Evolutionary conservation across 73 alveolate species (phyloP).

Genomic region (Paramecium sexaurelia): DNA sequence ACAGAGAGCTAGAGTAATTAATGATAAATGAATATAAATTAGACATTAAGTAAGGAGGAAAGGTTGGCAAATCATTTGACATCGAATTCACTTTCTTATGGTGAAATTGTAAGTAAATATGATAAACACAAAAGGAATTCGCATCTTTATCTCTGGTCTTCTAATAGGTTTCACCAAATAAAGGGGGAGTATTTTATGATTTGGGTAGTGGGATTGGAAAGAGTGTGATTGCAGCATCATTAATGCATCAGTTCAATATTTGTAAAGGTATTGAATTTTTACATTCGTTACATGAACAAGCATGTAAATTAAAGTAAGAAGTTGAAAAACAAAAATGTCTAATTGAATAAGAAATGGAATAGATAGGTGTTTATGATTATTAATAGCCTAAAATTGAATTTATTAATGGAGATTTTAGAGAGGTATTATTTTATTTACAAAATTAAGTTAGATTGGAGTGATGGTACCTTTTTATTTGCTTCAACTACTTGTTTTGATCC

Average conservation of each 20-base stretch:
- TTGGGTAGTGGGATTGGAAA: conserved; percentile 95
- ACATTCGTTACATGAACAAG: conserved; percentile 69
- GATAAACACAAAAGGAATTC: neutral
- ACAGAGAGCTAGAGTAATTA: neutral
- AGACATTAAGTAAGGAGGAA: conserved; percentile 47
- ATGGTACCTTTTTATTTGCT: conserved; percentile 87
- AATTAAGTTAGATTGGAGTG: conserved; percentile 81
- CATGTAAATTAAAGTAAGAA: conserved; percentile 55
- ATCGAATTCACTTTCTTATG: conserved; percentile 50
- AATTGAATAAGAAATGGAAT: conserved; percentile 61
- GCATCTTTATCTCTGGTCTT: conserved; percentile 9
- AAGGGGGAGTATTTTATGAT: conserved; percentile 89
- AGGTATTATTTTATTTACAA: conserved; percentile 65
- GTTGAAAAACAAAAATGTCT: conserved; percentile 69
- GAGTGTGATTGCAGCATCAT: conserved; percentile 88
- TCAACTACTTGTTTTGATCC: conserved; percentile 93
- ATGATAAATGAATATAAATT: neutral
- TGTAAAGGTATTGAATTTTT: conserved; percentile 88
- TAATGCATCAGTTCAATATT: conserved; percentile 78
- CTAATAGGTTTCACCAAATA: conserved; percentile 13
- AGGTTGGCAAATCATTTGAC: conserved; percentile 40
- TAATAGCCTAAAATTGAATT: conserved; percentile 60
- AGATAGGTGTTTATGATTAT: conserved; percentile 45
- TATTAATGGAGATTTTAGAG: conserved; percentile 68
- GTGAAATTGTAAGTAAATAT: conserved; percentile 63